phyloP scores from a whole-genome alignment of 257 asterid genomes.

The Phtheirospermum japonicum region DNA sequence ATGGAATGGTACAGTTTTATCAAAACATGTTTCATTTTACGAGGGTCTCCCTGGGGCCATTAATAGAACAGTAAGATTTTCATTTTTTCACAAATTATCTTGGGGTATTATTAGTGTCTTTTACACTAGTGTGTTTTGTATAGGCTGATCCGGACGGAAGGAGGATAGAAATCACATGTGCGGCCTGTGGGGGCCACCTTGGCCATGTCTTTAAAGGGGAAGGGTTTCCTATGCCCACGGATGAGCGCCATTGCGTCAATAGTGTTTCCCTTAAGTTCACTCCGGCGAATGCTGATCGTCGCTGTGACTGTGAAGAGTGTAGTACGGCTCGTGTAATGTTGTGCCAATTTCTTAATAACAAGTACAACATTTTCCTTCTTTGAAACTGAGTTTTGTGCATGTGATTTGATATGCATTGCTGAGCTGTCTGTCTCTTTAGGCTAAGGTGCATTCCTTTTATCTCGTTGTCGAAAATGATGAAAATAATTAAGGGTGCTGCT shows the following conservation, averaged over 20 bases:
- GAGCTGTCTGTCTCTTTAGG: too few relatives aligned
- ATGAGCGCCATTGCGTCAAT: slow-evolving; percentile 93
- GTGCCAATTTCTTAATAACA: slow-evolving; percentile 20
- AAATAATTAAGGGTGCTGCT: too few relatives aligned
- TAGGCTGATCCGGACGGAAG: slow-evolving; percentile 85
- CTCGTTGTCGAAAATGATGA: too few relatives aligned
- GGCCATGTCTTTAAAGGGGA: slow-evolving; percentile 95
- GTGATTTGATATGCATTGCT: slow-evolving; percentile 11
- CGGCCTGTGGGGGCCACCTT: slow-evolving; percentile 96
- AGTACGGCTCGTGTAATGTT: neutral
- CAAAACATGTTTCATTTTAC: too few relatives aligned
- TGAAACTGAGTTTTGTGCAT: too few relatives aligned
- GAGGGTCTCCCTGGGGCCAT: slow-evolving; percentile 96
- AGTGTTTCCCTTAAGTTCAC: slow-evolving; percentile 72
- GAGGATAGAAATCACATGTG: slow-evolving; percentile 80
- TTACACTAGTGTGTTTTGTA: neutral
- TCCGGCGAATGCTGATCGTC: slow-evolving; percentile 43
- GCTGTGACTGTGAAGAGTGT: slow-evolving; percentile 2
- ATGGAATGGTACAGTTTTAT: too few relatives aligned
- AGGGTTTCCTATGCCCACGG: slow-evolving; percentile 72
- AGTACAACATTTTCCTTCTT: too few relatives aligned
- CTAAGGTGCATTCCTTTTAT: too few relatives aligned
- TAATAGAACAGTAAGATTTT: slow-evolving; percentile 51
- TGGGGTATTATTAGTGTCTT: neutral
- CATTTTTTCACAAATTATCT: slow-evolving; percentile 8